Base-by-base conservation (phyloP, 2,329 filamentous ascomycete species). In the Pseudocercospora cruenta region DNA sequence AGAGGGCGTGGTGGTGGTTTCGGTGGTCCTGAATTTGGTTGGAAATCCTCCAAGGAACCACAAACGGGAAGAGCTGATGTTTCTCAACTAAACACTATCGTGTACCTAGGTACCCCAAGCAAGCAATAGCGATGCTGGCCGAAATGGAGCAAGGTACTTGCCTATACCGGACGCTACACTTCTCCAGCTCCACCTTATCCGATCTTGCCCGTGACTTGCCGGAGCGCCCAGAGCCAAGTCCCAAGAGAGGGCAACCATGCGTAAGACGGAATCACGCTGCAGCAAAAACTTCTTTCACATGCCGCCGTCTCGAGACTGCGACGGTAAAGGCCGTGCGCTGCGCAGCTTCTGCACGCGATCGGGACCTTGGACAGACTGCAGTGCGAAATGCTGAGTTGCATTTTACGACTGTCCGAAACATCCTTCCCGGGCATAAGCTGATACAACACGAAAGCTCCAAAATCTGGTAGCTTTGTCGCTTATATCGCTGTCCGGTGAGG, bases 391-490 rank as follows among this genome's bases (percentile, higher is more conserved):
- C 26, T 55, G 51, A 26, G 51, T 51, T 55, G 51, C 26, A 26
- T 31, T 28, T 28, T 26, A 31, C 51, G 4, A 55, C 51, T 33
- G 51, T 55, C 51, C 24, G 51, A 54, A 54, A 39, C 51, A 54
- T 54, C 24, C 49, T 53, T 53, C 33, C 22, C 49, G 49, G 49
- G 22, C 49, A 53, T 53, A 53, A 53, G 49, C 49, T 26, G 49
- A 53, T 10, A 53, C 45, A 19, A 49, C 21, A 21, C 45, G 22
- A 53, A 16, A 53, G 24, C n/a, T 54, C 21, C 14, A 39, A 63
- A 63, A 28, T 63, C 53, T 63, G 61, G 61, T 58, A 63, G 33
- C 53, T 63, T 63, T 59, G 26, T 36, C 24, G 61, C 54, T 58
- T 51, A 58, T 33, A 26, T 28, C 26, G 12, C 24, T 55, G 16